Evolutionary conservation across 352 stramenopile species (phyloP), one percentile per base, ranked within the genome.

Genomic region (Globisporangium acanthophoron): DNA sequence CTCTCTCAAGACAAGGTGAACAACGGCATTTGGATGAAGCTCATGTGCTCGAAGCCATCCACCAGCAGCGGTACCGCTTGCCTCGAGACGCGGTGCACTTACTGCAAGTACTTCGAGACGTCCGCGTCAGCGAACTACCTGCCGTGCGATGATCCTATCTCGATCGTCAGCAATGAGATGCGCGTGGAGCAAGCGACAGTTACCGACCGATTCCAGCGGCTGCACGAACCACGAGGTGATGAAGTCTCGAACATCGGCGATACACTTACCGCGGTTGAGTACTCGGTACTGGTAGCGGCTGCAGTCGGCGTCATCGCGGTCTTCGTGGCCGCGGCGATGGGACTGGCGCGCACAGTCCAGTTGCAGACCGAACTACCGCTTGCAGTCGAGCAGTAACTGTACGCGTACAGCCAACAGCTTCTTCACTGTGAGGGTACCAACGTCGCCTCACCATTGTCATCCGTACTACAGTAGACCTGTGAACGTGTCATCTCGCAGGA

Each of bases 21-120:
- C 20, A 13, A 7, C 13, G 56, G 56, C 7, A 21, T 62, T 27
- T 62, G 56, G 56, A 51, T 56, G 29, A 62, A 43, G 20, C 15
- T 45, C 29, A 45, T 16, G 8, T 62, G 49, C 3, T 1, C 16
- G 12, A 51, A 27, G 12, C 13, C 16, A 2, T 29, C 39, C 2
- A 44, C 12, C 29, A 35, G 13, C 3, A 44, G 20, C 7, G 15
- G 5, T 20, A 12, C 6, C 5, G 7, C 0, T 9, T 62, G 56
- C 16, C 12, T 46, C 3, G 29, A 62, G 39, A 37, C 40, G n/a
- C 50, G 46, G 13, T 62, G 56, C 20, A 15, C 45, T 49, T 52
- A 45, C 24, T 62, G 56, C 49, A 62, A 62, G 56, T 62, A 62
- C 56, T 43, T 62, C 29, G 56, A 62, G 3, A 33, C 48, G n/a